Evolutionary conservation across 2,329 filamentous ascomycete genomes (phyloP), one percentile per base, ranked within the genome.

Genomic region (Nothomitra cinnamomea): DNA sequence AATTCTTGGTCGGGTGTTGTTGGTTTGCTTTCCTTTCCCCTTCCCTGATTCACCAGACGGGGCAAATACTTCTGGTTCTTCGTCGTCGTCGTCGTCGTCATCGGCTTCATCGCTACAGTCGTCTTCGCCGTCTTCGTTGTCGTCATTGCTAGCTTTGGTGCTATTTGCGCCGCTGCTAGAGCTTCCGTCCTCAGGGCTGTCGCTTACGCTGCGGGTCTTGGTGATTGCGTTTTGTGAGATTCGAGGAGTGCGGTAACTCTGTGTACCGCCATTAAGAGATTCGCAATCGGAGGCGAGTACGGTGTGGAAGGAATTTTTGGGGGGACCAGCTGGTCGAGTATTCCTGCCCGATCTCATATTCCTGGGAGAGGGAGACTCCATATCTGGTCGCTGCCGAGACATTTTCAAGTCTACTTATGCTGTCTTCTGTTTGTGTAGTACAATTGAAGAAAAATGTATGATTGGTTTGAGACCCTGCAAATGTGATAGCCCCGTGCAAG

Each of bases 81-180:
- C 61, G 53, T 70, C 69, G 53, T 70, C 64, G 57, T 70, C 67
- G 54, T 72, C 69, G 50, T 70, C 67, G 54, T 72, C 69, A 49
- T 70, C 69, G 13, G 66, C 66, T 58, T 65, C 64, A 45, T 66
- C 66, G 51, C 68, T 68, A 42, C 58, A 58, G 35, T 61, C 61
- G 25, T 58, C 56, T 10, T 61, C 62, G 15, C 58, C 59, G 2
- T 59, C 60, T 42, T 60, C 60, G 51, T 59, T 61, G 5, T 62
- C 60, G 24, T 57, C 57, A 54, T 61, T 35, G 25, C 24, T 10
- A 35, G 15, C 17, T 15, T 28, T 35, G 15, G 22, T 24, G 45
- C 24, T 49, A 35, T 24, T 32, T 2, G n/a, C 25, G 10, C 10
- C 24, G 2, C 12, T 1, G 17, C 25, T 17, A 28, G 45, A 35